Conservation (phyloP, 176 grass and related monocot genomes). For the Carex kokanica region DNA sequence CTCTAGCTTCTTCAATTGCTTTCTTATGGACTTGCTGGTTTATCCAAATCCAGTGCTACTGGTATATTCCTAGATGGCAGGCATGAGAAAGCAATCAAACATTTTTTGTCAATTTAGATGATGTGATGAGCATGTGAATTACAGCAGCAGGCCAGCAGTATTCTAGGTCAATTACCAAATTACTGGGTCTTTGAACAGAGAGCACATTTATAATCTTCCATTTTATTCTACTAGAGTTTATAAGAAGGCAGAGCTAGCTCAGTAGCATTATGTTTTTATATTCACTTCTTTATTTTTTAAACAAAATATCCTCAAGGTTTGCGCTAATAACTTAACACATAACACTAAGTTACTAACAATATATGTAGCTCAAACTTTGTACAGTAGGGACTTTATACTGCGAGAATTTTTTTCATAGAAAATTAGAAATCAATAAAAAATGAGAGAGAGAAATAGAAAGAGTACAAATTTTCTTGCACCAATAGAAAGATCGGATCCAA, state of each 20-base stretch:
- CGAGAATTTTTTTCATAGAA: too few species aligned
- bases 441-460: too few species aligned
- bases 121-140: background rate
- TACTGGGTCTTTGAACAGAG: background rate
- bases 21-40: background rate
- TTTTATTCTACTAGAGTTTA: background rate
- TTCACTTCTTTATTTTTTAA: background rate
- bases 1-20: background rate
- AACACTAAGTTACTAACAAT: background rate
- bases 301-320: background rate
- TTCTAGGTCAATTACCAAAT: background rate
- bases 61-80: background rate
- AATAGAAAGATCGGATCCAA: too few species aligned
- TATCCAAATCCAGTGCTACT: background rate
- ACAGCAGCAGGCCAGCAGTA: background rate
- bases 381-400: background rate
- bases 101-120: background rate
- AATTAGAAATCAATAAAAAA: too few species aligned
- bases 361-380: background rate
- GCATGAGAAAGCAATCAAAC: background rate
- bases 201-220: background rate
- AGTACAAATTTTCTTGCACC: too few species aligned
- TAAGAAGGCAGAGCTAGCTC: background rate
- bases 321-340: background rate
- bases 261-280: background rate